Evolutionary conservation across 768 basidiomycete species (phyloP), one percentile per base, ranked within the genome.

Genomic region (Gloeophyllum trabeum): DNA sequence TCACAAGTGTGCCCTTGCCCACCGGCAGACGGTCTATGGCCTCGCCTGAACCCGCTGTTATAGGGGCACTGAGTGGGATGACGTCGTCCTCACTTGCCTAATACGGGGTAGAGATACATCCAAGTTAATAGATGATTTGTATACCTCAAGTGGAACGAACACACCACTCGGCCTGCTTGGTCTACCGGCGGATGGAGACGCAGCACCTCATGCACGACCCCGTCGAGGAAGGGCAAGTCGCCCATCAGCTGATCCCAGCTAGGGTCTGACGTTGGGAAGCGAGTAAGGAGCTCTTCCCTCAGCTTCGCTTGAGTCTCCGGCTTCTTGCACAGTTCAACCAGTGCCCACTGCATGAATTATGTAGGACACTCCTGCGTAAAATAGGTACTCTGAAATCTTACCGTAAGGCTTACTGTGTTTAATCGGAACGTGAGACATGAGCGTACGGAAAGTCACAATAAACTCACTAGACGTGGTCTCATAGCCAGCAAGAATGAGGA

Each of bases 391-490:
- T n/a, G n/a, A n/a, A n/a, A n/a, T n/a, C n/a, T n/a, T n/a, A n/a
- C n/a, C n/a, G n/a, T n/a, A n/a, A n/a, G n/a, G n/a, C n/a, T n/a
- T n/a, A n/a, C n/a, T n/a, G n/a, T n/a, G n/a, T n/a, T n/a, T n/a
- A n/a, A n/a, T n/a, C n/a, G n/a, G n/a, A n/a, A n/a, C n/a, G n/a
- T n/a, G n/a, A n/a, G n/a, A n/a, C n/a, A n/a, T n/a, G n/a, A n/a
- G n/a, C n/a, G n/a, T n/a, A n/a, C n/a, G n/a, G n/a, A n/a, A n/a
- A n/a, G n/a, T n/a, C n/a, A n/a, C n/a, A n/a, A n/a, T n/a, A n/a
- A n/a, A n/a, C n/a, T n/a, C n/a, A n/a, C 65, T 58, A 1, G 65
- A 65, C 2, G 73, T 76, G 3, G 74, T 76, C 54, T 75, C 74
- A 41, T 75, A 76, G 28, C 73, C 73, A 14, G 61, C 59, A 24